Evolutionary conservation across 208 protist species (phyloP).

Genomic region (Leptomonas pyrrhocoris): DNA sequence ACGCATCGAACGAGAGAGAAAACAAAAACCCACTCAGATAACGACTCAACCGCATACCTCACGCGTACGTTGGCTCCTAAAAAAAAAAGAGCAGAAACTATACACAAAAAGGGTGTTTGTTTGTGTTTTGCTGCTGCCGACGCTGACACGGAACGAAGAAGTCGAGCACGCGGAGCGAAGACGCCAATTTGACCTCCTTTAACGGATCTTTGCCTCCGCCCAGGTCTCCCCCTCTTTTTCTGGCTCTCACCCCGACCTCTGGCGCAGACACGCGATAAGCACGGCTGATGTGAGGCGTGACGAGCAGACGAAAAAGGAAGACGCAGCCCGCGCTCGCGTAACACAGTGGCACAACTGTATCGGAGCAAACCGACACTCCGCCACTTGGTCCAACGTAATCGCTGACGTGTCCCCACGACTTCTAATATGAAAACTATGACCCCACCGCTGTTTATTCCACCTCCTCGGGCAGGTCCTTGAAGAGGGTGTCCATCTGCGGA

Average conservation of each 20-base stretch:
- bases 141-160: not conserved
- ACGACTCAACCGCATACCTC: slow-evolving; percentile 13
- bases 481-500: slow-evolving; percentile 78
- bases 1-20: not conserved
- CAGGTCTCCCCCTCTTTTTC: not conserved
- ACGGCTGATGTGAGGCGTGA: not conserved
- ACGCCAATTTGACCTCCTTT: not conserved
- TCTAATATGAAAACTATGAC: not conserved
- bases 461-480: slow-evolving; percentile 76
- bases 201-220: no score
- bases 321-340: not conserved
- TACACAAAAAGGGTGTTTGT: slow-evolving; percentile 13
- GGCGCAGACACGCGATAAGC: not conserved
- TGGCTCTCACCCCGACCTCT: not conserved
- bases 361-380: not conserved
- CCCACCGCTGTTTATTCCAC: slow-evolving; percentile 51
- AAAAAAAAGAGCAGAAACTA: slow-evolving; percentile 8
- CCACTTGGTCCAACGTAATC: not conserved
- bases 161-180: not conserved
- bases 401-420: slow-evolving; percentile 1
- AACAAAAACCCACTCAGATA: slow-evolving; percentile 1
- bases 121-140: slow-evolving; percentile 11
- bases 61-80: slow-evolving; percentile 3
- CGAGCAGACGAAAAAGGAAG: not conserved
- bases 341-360: not conserved